A percentile compares a stretch with the other conserved stretches of the same genome.
These are phyloP conservation scores for Closterium sp. DNA, from an alignment of 139 green algal genomes.

Conservation along the genomic window DNA sequence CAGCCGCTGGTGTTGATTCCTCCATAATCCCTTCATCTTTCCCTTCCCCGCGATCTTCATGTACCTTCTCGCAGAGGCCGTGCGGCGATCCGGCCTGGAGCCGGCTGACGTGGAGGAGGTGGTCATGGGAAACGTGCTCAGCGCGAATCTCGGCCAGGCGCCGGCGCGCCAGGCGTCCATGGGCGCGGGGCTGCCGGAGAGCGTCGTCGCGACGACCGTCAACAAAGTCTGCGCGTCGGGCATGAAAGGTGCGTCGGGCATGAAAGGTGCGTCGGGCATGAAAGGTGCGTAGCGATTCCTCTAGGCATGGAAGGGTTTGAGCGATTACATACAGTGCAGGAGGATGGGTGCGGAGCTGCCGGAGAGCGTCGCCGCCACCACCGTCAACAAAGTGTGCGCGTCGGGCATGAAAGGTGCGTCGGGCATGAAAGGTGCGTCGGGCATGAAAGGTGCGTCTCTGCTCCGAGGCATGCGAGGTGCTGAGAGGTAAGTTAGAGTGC, in stretches of 20 bases:
- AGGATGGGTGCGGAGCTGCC: constrained; percentile 74
- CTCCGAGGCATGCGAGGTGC: not conserved
- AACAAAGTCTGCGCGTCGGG: constrained; percentile 82
- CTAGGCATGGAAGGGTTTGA: not conserved
- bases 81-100: constrained; percentile 63
- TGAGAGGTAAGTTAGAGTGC: too few species aligned
- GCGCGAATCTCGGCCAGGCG: constrained; percentile 78
- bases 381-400: constrained; percentile 85
- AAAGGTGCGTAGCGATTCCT: constrained; percentile 40
- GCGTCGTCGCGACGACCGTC: constrained; percentile 72
- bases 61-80: constrained; percentile 50
- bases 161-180: constrained; percentile 80
- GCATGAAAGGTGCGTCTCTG: too few species aligned
- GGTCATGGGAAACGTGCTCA: constrained; percentile 85
- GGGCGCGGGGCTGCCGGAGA: constrained; percentile 67
- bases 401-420: constrained; percentile 47
- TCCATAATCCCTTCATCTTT: too few species aligned
- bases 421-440: too few species aligned
- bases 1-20: too few species aligned
- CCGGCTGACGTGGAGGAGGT: constrained; percentile 67
- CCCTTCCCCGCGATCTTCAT: too few species aligned
- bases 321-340: too few species aligned
- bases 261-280: constrained; percentile 37
- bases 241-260: constrained; percentile 36
- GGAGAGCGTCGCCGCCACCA: constrained; percentile 65